Base-by-base conservation (phyloP, 225 moss, liverwort and hornwort genomes). In the Pseudoscleropodium purum region DNA sequence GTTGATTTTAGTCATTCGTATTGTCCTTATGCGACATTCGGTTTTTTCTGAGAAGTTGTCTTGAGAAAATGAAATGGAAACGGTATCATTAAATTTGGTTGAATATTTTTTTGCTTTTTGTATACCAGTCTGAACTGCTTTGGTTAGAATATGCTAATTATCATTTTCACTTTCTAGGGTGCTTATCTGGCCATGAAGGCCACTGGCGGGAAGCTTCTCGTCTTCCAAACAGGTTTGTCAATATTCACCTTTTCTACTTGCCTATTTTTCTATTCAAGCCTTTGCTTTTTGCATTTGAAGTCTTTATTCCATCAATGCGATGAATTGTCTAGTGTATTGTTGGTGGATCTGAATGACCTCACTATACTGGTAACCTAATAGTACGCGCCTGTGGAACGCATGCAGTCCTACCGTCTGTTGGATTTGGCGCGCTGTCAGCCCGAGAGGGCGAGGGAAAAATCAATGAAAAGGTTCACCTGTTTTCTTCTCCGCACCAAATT, bases 181-280 rank as follows among this genome's bases (percentile, higher is more conserved):
- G 99, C 97, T 29, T 99, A 95, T 82, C 91, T 99, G 86, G 96
- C 97, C 64, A 95, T 97, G 95, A 97, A 97, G 91, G 91, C 92
- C 65, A 97, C 97, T 29, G 99, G 99, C 90, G 99, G 99, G 85
- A 99, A 97, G 93, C 93, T 99, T 88, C 84, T 99, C 63, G 97
- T 97, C 9, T 99, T 99, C n/a, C 99, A 97, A 92, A 92, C 99
- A 86, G 99, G 99, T 97, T 78, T 65, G 68, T 66, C 39, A 54
- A 19, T 69, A 17, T 73, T 72, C 31, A 17, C 21, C 43, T 85
- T 61, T 13, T 20, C 26, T 52, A 47, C 17, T 85, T 27, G 17
- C 52, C 37, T 86, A 60, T 60, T 75, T 81, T 84, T 43, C 45
- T 75, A 33, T 45, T 79, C 43, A 43, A 30, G 39, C 31, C 20